Base-by-base conservation (phyloP, 225 moss, liverwort and hornwort species). In the Takakia lepidozioides region DNA sequence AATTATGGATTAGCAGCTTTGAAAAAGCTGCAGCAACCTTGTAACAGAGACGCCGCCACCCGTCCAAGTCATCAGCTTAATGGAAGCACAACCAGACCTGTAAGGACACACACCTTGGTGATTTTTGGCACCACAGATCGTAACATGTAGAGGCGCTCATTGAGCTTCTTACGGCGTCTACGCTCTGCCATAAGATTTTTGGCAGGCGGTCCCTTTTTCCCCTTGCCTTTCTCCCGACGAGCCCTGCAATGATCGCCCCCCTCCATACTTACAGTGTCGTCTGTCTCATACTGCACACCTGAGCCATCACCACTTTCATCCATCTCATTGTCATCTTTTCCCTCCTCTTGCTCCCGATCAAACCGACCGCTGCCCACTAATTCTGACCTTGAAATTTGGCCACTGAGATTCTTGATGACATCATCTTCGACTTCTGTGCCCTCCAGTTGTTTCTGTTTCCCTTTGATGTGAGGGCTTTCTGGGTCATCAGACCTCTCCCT, bases 141-240 rank as follows among this genome's bases (percentile, higher is more conserved):
- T 8, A 90, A 82, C 81, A 82, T 77, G 54, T 85, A 91, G 29
- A 98, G 67, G 6, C 87, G 82, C 26, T 98, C 90, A 37, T 98
- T 98, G 19, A 98, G 78, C 49, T 98, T 98, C 56, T 91, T 87
- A 24, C 91, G 69, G 0, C 91, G 75, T 19, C 95, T 65, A 28
- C 91, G 66, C 38, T 91, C 95, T 0, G 95, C 95, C 95, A 98
- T 98, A 20, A 98, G 80, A 40, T 98, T 91, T 36, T 98, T 91
- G 0, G 91, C 91, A 28, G 98, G 91, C 18, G 73, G 55, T 0
- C 92, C 85, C 10, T 90, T 90, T 51, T 84, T 95, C 3, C 90
- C 87, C 43, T 87, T 90, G 11, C 78, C 68, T 27, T 81, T 93
- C 1, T 54, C 60, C 8, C 63, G 45, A 19, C 34, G 60, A 24